A percentile compares a stretch with the other conserved stretches of the same genome.
Evolutionary conservation across 306 rosid species (phyloP).

Genomic region (Trifolium fragiferum): DNA sequence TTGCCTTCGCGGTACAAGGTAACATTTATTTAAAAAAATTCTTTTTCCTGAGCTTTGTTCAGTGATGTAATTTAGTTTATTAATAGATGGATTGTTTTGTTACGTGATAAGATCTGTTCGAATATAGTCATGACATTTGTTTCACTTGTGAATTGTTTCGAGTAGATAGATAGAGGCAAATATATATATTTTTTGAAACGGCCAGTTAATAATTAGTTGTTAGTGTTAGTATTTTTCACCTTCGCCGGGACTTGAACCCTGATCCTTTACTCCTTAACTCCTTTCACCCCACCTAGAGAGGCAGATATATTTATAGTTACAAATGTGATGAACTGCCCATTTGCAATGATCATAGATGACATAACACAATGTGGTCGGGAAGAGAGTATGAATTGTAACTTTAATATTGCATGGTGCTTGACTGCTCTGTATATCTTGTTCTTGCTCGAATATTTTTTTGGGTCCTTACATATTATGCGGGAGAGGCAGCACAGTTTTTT

Average conservation of each 20-base stretch:
- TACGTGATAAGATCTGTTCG: slow-evolving; percentile 3
- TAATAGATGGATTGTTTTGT: slow-evolving; percentile 9
- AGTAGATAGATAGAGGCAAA: not conserved
- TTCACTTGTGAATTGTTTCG: slow-evolving; percentile 22
- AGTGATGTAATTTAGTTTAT: slow-evolving; percentile 21
- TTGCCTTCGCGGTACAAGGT: slow-evolving; percentile 92
- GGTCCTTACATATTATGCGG: slow-evolving; percentile 6
- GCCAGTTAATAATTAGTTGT: too few relatives aligned
- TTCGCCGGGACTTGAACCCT: too few relatives aligned
- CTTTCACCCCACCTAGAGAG: not conserved
- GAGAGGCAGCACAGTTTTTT: not conserved
- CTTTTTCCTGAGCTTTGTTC: not conserved
- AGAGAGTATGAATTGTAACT: not conserved
- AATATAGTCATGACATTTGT: not conserved
- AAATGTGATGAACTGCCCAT: not conserved
- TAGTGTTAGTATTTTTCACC: too few relatives aligned
- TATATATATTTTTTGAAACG: too few relatives aligned
- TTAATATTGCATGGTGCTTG: not conserved
- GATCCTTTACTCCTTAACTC: too few relatives aligned
- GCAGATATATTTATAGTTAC: not conserved
- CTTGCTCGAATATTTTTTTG: slow-evolving; percentile 6
- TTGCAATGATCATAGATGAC: slow-evolving; percentile 16
- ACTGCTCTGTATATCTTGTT: slow-evolving; percentile 10
- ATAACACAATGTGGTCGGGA: not conserved
- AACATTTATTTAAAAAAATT: not conserved